Conservation (phyloP, 177 flowering plant genomes). For the Tripterygium wilfordii region DNA sequence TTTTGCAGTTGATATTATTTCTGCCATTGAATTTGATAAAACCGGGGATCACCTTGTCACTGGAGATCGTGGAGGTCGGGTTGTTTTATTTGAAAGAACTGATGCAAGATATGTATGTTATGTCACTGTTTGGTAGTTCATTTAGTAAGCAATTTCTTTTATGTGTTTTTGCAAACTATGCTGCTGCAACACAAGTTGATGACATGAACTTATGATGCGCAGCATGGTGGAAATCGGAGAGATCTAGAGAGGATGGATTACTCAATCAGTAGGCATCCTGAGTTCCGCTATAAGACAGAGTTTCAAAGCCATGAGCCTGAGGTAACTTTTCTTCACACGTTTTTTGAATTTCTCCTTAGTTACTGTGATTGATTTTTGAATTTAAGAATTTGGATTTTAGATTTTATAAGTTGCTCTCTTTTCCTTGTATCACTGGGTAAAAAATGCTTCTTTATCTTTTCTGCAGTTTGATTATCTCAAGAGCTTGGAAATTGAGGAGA, state of each 20-base stretch:
- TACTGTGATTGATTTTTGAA: not conserved
- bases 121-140: not conserved
- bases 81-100: slow-evolving; percentile 78
- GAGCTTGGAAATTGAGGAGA: slow-evolving; percentile 90
- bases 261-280: slow-evolving; percentile 67
- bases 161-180: slow-evolving; percentile 5
- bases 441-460: no score
- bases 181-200: not conserved
- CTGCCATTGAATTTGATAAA: slow-evolving; percentile 87
- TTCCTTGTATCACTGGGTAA: no score
- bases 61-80: slow-evolving; percentile 93
- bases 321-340: slow-evolving; percentile 29
- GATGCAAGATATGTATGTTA: slow-evolving; percentile 55
- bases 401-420: not conserved
- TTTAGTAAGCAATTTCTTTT: slow-evolving; percentile 1
- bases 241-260: slow-evolving; percentile 65
- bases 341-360: not conserved
- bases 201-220: slow-evolving; percentile 4
- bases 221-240: slow-evolving; percentile 53
- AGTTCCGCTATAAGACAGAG: slow-evolving; percentile 88
- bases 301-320: slow-evolving; percentile 59
- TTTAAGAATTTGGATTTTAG: not conserved
- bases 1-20: slow-evolving; percentile 78
- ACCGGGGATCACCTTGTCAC: slow-evolving; percentile 84
- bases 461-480: slow-evolving; percentile 78